Base-by-base conservation (phyloP, 371 early-diverging fungal genomes). In the Entomophthora muscae region DNA sequence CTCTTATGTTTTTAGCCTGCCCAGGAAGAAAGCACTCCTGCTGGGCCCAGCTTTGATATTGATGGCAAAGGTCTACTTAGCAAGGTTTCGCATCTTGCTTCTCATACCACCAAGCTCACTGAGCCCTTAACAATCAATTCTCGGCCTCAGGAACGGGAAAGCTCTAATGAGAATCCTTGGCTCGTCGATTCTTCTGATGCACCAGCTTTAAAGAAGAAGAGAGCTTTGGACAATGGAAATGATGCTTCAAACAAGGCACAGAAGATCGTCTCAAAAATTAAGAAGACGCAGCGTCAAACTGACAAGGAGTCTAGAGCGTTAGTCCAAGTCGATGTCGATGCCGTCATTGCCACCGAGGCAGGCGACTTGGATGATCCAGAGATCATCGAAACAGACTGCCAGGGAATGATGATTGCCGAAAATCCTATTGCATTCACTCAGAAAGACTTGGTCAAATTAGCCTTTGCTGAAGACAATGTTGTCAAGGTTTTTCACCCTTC, bases 381-480 rank as follows among this genome's bases (percentile, higher is more conserved):
- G 42, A 71, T 73, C 23, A 78, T 73, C 32, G 70, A 68, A 3
- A 64, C 66, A 32, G 66, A 65, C 52, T 58, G 53, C 30, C 72
- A 64, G 52, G 57, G 32, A 26, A 51, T 65, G 32, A 76, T 78
- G 74, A 75, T 78, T 3, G 78, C 76, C 30, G 73, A 77, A 61
- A 74, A 74, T 30, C 67, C 74, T 22, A 66, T 75, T n/a, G 75
- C 80, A 0, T 85, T 95, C 30, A 76, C 80, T 0, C 89, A 89
- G 67, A 78, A 82, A 24, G 91, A 93, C n/a, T 73, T 96, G 52
- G 89, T 95, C 24, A 84, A 85, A 63, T 81, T 89, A 65, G 97
- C 94, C 1, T 96, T 96, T 79, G 92, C 94, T 10, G 83, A 90
- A 61, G 94, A 96, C 66, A 80, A 92, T 65, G 85, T 92, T 23